These are phyloP conservation scores for Penicillium psychrosexuale DNA, from an alignment of 2,329 filamentous ascomycete species.

Conservation along the genomic window DNA sequence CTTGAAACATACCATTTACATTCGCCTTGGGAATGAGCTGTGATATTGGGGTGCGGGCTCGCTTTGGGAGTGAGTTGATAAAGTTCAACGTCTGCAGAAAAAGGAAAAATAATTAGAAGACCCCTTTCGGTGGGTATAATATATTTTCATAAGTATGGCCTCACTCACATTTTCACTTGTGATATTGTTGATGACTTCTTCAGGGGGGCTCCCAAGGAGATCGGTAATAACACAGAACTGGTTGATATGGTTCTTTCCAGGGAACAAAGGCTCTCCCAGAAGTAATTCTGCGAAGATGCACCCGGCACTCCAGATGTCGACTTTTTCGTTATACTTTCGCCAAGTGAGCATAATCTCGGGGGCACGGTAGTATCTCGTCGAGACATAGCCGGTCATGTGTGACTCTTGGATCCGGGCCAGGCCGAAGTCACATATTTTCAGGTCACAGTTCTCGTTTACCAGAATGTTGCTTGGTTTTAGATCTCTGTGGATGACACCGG, in stretches of 20 bases:
- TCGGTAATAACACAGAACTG: conserved; percentile 99
- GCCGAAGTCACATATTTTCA: conserved; percentile 99
- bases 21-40: conserved; percentile 95
- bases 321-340: conserved; percentile 99
- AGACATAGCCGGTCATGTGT: conserved; percentile 99
- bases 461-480: conserved; percentile 98
- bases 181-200: conserved; percentile 97
- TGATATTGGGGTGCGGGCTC: conserved; percentile 78
- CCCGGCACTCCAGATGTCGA: conserved; percentile 98
- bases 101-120: background rate
- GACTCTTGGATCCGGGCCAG: conserved; percentile 95
- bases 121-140: background rate
- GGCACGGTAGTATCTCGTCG: conserved; percentile 95
- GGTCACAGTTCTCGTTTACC: conserved; percentile 98
- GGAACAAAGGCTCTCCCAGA: conserved; percentile 94
- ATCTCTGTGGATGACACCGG: conserved; percentile 94
- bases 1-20: conserved; percentile 60
- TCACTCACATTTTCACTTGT: conserved; percentile 86
- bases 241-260: conserved; percentile 98
- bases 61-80: conserved; percentile 91
- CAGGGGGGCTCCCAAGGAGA: conserved; percentile 86
- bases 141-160: background rate
- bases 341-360: conserved; percentile 99
- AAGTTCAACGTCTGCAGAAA: conserved; percentile 77
- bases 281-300: conserved; percentile 99